Evolutionary conservation across 148 eudicot species (phyloP), one percentile per base, ranked within the genome.

Genomic region (Dysphania ambrosioides): DNA sequence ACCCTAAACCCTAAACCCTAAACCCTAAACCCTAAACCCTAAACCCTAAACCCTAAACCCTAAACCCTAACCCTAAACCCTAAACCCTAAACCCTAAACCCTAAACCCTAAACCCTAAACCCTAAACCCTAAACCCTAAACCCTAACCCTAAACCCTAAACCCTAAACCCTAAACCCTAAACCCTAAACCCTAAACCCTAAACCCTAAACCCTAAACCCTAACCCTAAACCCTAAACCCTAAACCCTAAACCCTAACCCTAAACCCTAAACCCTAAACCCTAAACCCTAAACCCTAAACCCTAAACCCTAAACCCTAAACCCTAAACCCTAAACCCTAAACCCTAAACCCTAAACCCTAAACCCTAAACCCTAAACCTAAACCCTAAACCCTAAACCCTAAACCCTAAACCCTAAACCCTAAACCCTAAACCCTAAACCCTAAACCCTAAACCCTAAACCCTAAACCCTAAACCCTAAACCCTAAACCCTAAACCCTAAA

Each of bases 11-110:
- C 16, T 5, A 49, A 49, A 49, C 55, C 55, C 55, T 49, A 49
- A 49, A 49, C 55, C 55, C 55, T 49, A 49, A 49, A 49, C 55
- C 55, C 55, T 49, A 49, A 49, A 49, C 55, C 55, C 55, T 49
- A 49, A 49, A 49, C 55, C 55, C 55, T 49, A 49, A 49, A 49
- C 7, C 55, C 55, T 13, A 5, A 49, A 49, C 7, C 55, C 55
- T 13, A 5, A 49, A 49, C 55, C 55, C 55, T 49, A 49, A 49
- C 8, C 55, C 55, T 18, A n/a, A 7, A 49, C 55, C 55, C 16
- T 49, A 49, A 49, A 49, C 55, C 55, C 55, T 49, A 49, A 49
- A 49, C 55, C 55, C 55, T 49, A 49, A 49, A 49, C 55, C 55
- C 55, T 5, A 49, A 49, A 6, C 55, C 55, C 16, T 49, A 49